Conservation (phyloP, 2,329 filamentous ascomycete species). For the Camptophora hylomeconis region DNA sequence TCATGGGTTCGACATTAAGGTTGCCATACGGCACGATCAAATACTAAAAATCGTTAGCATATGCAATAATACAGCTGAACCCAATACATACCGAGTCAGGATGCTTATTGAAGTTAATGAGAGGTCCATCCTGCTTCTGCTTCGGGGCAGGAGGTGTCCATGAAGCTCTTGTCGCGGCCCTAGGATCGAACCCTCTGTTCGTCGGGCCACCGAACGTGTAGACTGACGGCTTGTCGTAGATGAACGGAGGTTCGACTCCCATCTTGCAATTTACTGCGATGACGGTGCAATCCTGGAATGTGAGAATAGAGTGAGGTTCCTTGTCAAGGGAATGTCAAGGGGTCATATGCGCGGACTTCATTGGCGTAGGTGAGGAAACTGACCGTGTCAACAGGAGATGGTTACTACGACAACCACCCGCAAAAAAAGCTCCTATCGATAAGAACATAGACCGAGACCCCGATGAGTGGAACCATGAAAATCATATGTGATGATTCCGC, state of each 20-base stretch:
- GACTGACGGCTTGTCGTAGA: slow-evolving; percentile 50
- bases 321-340: too few species aligned
- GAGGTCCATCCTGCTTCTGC: slow-evolving; percentile 58
- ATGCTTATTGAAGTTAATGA: slow-evolving; percentile 73
- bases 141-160: slow-evolving; percentile 47
- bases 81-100: slow-evolving; percentile 54
- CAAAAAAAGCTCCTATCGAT: too few species aligned
- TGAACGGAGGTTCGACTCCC: slow-evolving; percentile 52
- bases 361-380: too few species aligned
- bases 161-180: slow-evolving; percentile 69
- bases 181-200: slow-evolving; percentile 64
- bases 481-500: too few species aligned
- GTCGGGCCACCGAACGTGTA: slow-evolving; percentile 41
- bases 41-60: slow-evolving; percentile 21
- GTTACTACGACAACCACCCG: too few species aligned
- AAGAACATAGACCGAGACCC: too few species aligned
- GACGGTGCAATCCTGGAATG: slow-evolving; percentile 4
- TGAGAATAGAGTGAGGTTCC: too few species aligned
- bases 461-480: too few species aligned
- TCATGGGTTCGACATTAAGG: slow-evolving; percentile 52
- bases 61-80: not conserved
- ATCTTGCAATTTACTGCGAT: slow-evolving; percentile 30
- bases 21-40: slow-evolving; percentile 48
- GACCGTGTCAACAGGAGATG: too few species aligned
- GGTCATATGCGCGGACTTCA: too few species aligned